Evolutionary conservation across 306 rosid species (phyloP), one percentile per base, ranked within the genome.

Genomic region (Lotus japonicus): DNA sequence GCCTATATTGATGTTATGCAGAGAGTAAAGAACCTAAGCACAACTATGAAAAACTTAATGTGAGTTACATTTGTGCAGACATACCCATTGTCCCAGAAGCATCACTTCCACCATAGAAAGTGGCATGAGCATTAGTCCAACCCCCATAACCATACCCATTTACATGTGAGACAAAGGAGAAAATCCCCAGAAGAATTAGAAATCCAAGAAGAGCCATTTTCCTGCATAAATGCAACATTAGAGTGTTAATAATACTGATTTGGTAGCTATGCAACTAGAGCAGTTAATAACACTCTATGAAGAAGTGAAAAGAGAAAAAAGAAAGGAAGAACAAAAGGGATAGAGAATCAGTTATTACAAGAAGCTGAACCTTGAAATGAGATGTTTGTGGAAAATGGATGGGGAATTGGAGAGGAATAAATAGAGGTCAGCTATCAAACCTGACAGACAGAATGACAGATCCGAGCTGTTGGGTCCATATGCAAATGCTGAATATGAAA

Each of bases 381-480:
- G 77, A 18, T 65, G 80, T 48, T 70, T 70, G 86, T 80, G 76
- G 86, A 78, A 78, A 79, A 80, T 83, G 85, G 68, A 82, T 72
- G 77, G 52, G 71, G 75, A 26, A 58, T 57, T 64, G 80, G 74
- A 63, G 64, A 59, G 77, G 88, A 86, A 83, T 91, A 86, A 79
- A 88, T 86, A 91, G 88, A 86, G 76, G 78, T 11, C 77, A 72
- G 86, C 81, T 88, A 72, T 73, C 84, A 66, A 52, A 62, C 59
- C 79, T 72, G 81, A 80, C 77, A 70, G 74, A 71, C 73, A 43
- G n/a, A 16, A 51, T 64, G 62, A 58, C 74, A 71, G 66, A 72
- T 21, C 74, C 74, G 71, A 77, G 81, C 79, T 67, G 80, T 85
- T 77, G 83, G 83, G 84, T 81, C 87, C 70, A 84, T 86, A 72